Evolutionary conservation across 345 rosid species (phyloP), one percentile per base, ranked within the genome.

Genomic region (Barbarea vulgaris): DNA sequence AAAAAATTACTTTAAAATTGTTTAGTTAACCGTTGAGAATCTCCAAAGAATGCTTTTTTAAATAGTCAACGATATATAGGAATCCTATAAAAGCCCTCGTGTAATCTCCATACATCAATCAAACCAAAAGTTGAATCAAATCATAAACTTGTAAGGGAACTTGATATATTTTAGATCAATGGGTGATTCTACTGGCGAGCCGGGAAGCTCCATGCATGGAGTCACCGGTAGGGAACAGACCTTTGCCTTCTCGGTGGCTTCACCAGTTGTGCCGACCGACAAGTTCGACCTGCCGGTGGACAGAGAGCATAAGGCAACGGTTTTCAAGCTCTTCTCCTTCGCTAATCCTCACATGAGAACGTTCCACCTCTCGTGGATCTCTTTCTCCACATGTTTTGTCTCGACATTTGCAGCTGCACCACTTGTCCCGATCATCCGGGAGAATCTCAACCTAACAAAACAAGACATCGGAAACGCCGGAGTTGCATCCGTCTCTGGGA

Each of bases 341-440:
- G 89, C 89, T 1, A 82, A 85, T 0, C 97, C 97, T 42, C 92
- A 88, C 83, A 88, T 88, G 97, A 79, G 89, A 72, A 91, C 93
- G 5, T 88, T 91, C 66, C 97, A 87, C 34, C 85, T 91, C 24
- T 87, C 97, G 10, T 88, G 94, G 97, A 83, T 88, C 68, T 91
- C 97, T 70, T 91, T 91, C 79, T 88, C 81, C 81, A 85, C 89
- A 50, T 88, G 92, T 79, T 88, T 91, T 15, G 85, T 91, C 61
- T 91, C 97, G 8, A 91, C 97, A 0, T 88, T 91, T 6, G 97
- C 97, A 0, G 97, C 97, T 0, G 92, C 93, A 13, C 97, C 97
- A 1, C 93, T 88, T 9, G 86, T 88, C 41, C 93, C 93, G 0
- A 85, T 88, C 79, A 91, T 91, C 56, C 80, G 91, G 0, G 97